Evolutionary conservation across 1,139 yeast genomes (phyloP).

Genomic region (Yamadazyma mexicana): DNA sequence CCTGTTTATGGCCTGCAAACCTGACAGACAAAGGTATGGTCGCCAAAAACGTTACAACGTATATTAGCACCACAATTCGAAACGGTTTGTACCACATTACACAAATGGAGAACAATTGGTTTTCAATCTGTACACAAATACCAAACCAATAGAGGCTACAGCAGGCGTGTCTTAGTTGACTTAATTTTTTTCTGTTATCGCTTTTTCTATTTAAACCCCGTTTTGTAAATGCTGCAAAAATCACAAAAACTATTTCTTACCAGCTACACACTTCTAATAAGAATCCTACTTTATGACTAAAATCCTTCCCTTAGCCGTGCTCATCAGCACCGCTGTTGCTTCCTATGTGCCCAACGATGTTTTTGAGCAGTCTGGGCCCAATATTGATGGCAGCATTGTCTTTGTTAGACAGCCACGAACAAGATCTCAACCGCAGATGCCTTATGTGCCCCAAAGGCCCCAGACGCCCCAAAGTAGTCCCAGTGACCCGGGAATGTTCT

Average conservation of each 20-base stretch:
- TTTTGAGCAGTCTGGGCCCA: slow-evolving; percentile 2
- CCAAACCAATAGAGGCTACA: background rate
- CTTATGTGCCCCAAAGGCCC: background rate
- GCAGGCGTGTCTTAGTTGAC: too few relatives aligned
- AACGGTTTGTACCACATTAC: background rate
- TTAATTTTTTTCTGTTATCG: too few relatives aligned
- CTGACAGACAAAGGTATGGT: background rate
- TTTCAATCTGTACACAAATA: background rate
- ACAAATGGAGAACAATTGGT: too few relatives aligned
- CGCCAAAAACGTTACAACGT: background rate
- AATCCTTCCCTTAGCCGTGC: background rate
- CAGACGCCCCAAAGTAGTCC: too few relatives aligned
- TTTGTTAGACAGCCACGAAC: background rate
- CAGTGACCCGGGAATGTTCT: background rate
- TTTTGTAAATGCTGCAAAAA: background rate
- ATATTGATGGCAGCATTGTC: slow-evolving; percentile 3
- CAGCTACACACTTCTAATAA: too few relatives aligned
- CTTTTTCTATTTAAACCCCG: too few relatives aligned
- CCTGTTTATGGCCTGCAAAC: slow-evolving; percentile 12
- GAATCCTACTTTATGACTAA: background rate
- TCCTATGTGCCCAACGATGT: slow-evolving; percentile 3
- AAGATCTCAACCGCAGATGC: background rate
- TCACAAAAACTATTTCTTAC: background rate
- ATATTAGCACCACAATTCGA: background rate
- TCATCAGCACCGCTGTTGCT: slow-evolving; percentile 1